phyloP scores from a whole-genome alignment of 2,329 filamentous ascomycete genomes.

The Berkeleyomyces rouxiae region DNA sequence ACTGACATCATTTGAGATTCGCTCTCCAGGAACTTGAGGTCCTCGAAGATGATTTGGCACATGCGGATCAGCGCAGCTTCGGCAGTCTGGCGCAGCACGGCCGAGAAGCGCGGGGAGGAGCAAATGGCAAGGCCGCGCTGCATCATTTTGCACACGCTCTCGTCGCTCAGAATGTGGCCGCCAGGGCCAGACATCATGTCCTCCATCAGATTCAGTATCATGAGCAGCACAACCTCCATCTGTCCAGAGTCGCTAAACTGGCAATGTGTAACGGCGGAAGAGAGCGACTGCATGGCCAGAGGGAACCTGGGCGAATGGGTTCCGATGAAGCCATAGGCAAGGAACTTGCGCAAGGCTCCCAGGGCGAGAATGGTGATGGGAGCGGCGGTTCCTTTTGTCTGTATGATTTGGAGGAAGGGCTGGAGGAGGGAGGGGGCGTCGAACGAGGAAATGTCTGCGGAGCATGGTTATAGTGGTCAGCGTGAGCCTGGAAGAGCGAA shows the following conservation, averaged over 20 bases:
- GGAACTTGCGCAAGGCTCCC: constrained; percentile 87
- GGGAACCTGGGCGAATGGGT: constrained; percentile 72
- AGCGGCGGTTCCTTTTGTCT: constrained; percentile 87
- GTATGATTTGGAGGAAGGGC: constrained; percentile 91
- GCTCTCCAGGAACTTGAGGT: constrained; percentile 71
- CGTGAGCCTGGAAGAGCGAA: not conserved
- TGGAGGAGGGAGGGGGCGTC: constrained; percentile 80
- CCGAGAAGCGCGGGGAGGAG: constrained; percentile 80
- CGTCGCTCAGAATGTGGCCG: constrained; percentile 84
- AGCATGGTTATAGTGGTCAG: constrained; percentile 14
- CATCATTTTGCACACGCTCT: constrained; percentile 99
- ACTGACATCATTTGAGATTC: constrained; percentile 52
- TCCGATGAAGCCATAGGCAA: constrained; percentile 83
- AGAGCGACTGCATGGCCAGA: constrained; percentile 84
- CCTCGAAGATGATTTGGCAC: constrained; percentile 96
- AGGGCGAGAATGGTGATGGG: constrained; percentile 90
- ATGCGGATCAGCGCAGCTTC: constrained; percentile 97
- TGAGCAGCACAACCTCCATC: constrained; percentile 84
- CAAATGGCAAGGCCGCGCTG: constrained; percentile 94
- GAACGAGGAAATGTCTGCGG: constrained; percentile 64
- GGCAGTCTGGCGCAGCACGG: constrained; percentile 75
- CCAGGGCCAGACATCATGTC: constrained; percentile 91
- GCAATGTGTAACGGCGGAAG: constrained; percentile 90
- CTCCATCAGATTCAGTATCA: constrained; percentile 95
- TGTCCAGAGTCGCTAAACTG: constrained; percentile 90